Conservation (phyloP, 495 filamentous ascomycete species). For the Neurospora sp. region DNA sequence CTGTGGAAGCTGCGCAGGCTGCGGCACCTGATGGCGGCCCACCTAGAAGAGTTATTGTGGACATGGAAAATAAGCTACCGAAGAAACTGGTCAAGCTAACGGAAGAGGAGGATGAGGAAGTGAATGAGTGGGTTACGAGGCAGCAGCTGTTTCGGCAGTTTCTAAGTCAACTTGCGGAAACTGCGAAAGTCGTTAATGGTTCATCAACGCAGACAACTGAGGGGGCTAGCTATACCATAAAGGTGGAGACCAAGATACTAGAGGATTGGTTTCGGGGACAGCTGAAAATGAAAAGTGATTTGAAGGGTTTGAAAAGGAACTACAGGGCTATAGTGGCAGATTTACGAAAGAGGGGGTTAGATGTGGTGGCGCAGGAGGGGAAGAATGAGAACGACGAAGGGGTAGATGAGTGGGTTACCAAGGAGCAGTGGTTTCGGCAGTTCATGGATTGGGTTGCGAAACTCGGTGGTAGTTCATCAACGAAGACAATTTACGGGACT, state of each 20-base stretch:
- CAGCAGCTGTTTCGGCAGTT: not conserved
- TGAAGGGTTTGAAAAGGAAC: not conserved
- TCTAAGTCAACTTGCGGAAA: not conserved
- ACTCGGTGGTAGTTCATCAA: not conserved
- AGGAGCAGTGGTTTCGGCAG: not conserved
- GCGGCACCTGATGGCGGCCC: not conserved
- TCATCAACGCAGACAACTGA: not conserved
- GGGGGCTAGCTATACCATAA: not conserved
- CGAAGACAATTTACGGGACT: not conserved
- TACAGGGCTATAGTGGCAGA: not conserved
- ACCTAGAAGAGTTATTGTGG: not conserved
- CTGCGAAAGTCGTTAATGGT: not conserved
- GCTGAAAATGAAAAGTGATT: not conserved
- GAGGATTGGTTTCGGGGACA: not conserved
- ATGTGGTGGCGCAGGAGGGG: not conserved
- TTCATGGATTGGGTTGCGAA: not conserved
- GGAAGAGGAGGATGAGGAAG: not conserved
- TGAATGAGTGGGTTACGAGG: not conserved
- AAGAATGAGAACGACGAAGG: not conserved
- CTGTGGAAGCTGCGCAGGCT: not conserved
- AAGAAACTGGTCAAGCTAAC: not conserved
- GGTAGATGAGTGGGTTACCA: not conserved
- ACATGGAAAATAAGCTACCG: not conserved
- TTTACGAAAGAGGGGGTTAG: not conserved
- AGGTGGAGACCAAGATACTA: not conserved